These are phyloP conservation scores for Fragaria vesca DNA, from an alignment of 306 rosid species.

Conservation along the genomic window DNA sequence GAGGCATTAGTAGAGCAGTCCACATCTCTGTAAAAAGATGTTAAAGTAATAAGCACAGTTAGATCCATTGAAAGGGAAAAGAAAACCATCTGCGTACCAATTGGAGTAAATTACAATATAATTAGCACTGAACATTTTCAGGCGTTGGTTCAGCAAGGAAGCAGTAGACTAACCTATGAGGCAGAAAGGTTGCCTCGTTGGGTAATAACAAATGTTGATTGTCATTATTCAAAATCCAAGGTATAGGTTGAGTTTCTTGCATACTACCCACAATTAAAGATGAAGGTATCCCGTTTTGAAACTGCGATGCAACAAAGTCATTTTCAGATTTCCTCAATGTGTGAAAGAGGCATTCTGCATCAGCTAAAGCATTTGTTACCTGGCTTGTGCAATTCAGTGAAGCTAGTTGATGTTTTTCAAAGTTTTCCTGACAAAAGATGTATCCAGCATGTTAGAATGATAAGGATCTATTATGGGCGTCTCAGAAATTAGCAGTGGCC, in stretches of 20 bases:
- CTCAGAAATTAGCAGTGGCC: not conserved
- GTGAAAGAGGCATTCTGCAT: conserved; percentile 16
- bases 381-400: conserved; percentile 53
- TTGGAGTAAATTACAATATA: not conserved
- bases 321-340: not conserved
- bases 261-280: conserved; percentile 52
- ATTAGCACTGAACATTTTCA: not conserved
- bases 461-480: not conserved
- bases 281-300: conserved; percentile 55
- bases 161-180: conserved; percentile 48
- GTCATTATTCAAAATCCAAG: conserved; percentile 60
- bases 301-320: conserved; percentile 35
- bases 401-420: conserved; percentile 51
- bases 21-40: conserved; percentile 38
- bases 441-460: not conserved
- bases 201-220: conserved; percentile 47
- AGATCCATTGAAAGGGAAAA: not conserved
- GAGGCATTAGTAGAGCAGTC: conserved; percentile 53
- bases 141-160: not conserved
- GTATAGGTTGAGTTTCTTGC: conserved; percentile 59
- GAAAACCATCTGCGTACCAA: not conserved
- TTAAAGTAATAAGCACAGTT: not conserved
- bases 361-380: conserved; percentile 28
- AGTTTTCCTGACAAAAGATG: conserved; percentile 48
- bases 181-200: conserved; percentile 45